Evolutionary conservation across 257 asterid genomes (phyloP), one percentile per base, ranked within the genome.

Genomic region (Penstemon eatonii): DNA sequence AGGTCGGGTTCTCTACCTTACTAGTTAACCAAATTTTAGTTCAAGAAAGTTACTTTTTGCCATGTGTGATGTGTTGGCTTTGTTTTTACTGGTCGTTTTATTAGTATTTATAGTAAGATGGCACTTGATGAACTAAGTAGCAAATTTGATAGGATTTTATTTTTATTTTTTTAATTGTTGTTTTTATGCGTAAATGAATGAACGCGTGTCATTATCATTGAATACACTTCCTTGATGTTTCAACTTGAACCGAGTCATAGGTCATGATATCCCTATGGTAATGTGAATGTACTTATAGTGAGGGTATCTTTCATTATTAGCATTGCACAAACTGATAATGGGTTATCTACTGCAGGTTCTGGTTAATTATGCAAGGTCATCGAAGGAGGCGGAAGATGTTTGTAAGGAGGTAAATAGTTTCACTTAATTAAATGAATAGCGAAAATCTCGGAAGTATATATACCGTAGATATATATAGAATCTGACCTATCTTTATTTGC

Each of bases 351-450:
- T 78, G 59, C 81, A 93, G 99, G 89, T 94, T 80, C 87, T 94
- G 77, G 97, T 94, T 74, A 94, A 94, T 74, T 94, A 94, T 76
- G 95, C 99, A 44, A 89, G 99, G 84, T 94, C 99, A 56, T 91
- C 96, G n/a, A 91, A 84, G 83, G 97, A 94, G 69, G 99, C 96
- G 7, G 96, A 91, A 67, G 97, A 87, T 66, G 99, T 94, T 44
- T 89, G 90, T 82, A 82, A 82, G 64, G 82, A 78, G 94, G 94
- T 86, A 74, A 76, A 44, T 37, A 39, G 42, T 45, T 36, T 72
- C 64, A 70, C 57, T 18, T 72, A 70, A 8, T 4, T 67, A n/a
- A 36, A 78, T 60, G 56, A 56, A 59, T 43, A 49, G n/a, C 58
- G 5, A 53, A 43, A 25, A 41, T 56, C 55, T 9, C 49, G 15